Conservation (phyloP, 1,139 yeast species). For the Geotrichum bryndzae region DNA sequence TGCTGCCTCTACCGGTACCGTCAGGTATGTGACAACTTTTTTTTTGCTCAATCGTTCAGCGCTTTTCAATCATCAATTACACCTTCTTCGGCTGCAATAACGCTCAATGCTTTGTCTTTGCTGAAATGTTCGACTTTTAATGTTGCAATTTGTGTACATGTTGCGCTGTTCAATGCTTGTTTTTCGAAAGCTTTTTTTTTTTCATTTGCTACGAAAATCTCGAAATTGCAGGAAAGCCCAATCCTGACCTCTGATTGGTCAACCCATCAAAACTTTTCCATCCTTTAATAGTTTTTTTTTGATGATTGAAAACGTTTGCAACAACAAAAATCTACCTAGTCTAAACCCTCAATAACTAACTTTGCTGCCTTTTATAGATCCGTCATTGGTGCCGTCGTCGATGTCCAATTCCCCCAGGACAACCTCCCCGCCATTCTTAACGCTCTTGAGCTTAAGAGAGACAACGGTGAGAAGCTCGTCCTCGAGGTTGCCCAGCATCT, state of each 20-base stretch:
- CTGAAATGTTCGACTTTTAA: not conserved
- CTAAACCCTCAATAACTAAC: not conserved
- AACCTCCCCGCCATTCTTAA: slow-evolving; percentile 95
- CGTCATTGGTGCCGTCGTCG: slow-evolving; percentile 99
- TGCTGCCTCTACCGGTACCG: slow-evolving; percentile 78
- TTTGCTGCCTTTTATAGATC: slow-evolving; percentile 48
- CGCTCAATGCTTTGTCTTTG: not conserved
- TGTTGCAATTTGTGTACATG: not conserved
- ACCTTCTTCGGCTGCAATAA: not conserved
- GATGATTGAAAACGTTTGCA: not conserved
- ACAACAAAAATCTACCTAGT: not conserved
- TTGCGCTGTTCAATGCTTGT: not conserved
- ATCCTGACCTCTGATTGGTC: not conserved
- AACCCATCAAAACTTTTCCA: not conserved
- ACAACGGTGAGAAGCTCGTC: slow-evolving; percentile 64
- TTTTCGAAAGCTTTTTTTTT: not conserved
- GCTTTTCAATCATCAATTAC: slow-evolving; percentile 13
- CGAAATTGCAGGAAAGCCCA: not conserved
- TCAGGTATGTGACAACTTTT: slow-evolving; percentile 61
- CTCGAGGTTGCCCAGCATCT: slow-evolving; percentile 99
- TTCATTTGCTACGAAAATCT: not conserved
- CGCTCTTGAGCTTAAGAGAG: slow-evolving; percentile 79
- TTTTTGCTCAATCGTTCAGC: not conserved
- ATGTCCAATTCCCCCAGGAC: slow-evolving; percentile 97
- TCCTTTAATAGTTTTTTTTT: not conserved